Evolutionary conservation across 1,284 basidiomycete genomes (phyloP), one percentile per base, ranked within the genome.

Genomic region (Melampsora medusae): DNA sequence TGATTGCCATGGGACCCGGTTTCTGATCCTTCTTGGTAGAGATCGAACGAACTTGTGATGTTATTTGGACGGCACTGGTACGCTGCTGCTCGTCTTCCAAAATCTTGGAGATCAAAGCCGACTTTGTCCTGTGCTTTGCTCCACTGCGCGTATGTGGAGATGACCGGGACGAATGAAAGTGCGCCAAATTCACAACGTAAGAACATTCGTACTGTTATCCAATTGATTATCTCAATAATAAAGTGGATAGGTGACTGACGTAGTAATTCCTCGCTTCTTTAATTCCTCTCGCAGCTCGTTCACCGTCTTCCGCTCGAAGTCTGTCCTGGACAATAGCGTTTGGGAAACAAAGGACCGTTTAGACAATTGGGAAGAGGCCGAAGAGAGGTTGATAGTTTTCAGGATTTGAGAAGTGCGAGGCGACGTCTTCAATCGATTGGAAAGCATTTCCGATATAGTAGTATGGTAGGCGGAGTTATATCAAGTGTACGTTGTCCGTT

Each of bases 41-140:
- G 14, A 59, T 35, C 19, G 56, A 59, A 31, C 28, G 56, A n/a
- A 6, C 28, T 59, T 59, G 56, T 4, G 17, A 59, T n/a, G 56
- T 10, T n/a, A 25, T n/a, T 25, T n/a, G 56, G 19, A 16, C 48
- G 19, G 69, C 17, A 22, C 10, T 42, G 49, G 25, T 72, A 35
- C 62, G 42, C 53, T 59, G 35, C 42, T 56, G 60, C 35, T 72
- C 61, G 66, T 65, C 48, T 17, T 72, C 62, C 25, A 72, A 53
- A 28, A 72, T 50, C 38, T 72, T 64, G 33, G 50, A 49, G 10
- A 72, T 72, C 62, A 72, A 66, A 22, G 65, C 62, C 17, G 70
- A 66, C 33, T 72, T 72, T 22, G 42, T 46, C 42, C 42, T 46
- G 14, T 66, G 66, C 35, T 72, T 72, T 31, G 70, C 33, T 16